Evolutionary conservation across 371 early-diverging fungal species (phyloP), one percentile per base, ranked within the genome.

Genomic region (Actinomortierella wolfii): DNA sequence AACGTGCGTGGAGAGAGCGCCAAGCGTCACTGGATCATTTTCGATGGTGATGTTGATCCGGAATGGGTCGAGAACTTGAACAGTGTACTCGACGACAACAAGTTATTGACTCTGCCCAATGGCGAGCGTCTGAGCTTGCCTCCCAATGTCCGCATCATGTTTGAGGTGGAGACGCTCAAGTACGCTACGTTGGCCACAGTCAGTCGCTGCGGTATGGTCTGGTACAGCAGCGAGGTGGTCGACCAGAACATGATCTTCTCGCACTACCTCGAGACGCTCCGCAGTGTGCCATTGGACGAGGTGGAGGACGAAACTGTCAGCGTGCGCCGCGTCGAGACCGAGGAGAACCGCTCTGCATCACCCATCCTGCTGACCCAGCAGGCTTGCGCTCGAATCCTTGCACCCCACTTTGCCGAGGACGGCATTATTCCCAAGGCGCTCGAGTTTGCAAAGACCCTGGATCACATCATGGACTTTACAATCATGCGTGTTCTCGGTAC

Each of bases 61-160:
- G 97, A 97, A 70, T 99, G 99, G 99, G 97, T 99, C 44, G 99
- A 99, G 79, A 99, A 99, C 78, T 89, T 99, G 68, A 99, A 99
- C 82, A 80, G 92, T 48, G 98, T 99, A 4, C 83, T 99, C 42
- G 99, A 98, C 67, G 99, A 99, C 81, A 98, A 99, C 81, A 90
- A 91, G 64, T 77, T 97, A 56, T 79, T 99, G 57, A 99, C 99
- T 2, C 70, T 99, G 63, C 98, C 97, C 14, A 99, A 98, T 73
- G 99, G 99, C 67, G 99, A 99, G 85, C 95, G 99, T 63, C 83
- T 99, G 68, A 89, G 90, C 42, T 80, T 99, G 43, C 97, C 98
- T 26, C 85, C 91, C 7, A 98, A 98, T 68, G 97, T 98, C 15
- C 92, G 97, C 46, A 94, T 99, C 62, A 91, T 99, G 94, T 99